Evolutionary conservation across 2,329 filamentous ascomycete species (phyloP).

Genomic region (Septoria linicola): DNA sequence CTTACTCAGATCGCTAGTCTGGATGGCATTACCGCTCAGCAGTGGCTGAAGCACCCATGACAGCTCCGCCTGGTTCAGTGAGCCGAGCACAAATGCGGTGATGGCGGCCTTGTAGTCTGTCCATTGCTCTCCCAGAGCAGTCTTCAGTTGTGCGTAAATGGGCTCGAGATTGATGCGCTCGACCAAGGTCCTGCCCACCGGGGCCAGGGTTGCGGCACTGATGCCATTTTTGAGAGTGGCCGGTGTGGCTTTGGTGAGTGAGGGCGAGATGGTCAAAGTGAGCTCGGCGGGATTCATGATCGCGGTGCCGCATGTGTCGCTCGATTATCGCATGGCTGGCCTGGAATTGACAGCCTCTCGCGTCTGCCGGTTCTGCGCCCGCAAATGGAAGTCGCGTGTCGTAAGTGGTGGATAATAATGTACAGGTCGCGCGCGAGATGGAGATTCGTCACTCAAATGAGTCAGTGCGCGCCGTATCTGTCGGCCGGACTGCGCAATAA

Average conservation of each 20-base stretch:
- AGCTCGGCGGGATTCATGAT: conserved; percentile 40
- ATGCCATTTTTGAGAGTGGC: conserved; percentile 50
- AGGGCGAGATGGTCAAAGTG: conserved; percentile 28
- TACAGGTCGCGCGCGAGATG: no score
- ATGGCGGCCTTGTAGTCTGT: conserved; percentile 59
- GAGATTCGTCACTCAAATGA: no score
- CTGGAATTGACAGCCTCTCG: conserved; percentile 2
- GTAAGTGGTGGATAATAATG: background rate
- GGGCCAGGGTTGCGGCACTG: conserved; percentile 30
- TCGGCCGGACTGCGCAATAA: no score
- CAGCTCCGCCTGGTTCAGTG: conserved; percentile 61
- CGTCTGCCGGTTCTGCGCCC: background rate
- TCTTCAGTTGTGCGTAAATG: conserved; percentile 61
- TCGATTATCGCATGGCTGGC: conserved; percentile 23
- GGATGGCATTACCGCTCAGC: conserved; percentile 52
- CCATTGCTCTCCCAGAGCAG: conserved; percentile 60
- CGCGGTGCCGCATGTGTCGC: conserved; percentile 3
- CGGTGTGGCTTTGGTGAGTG: conserved; percentile 32
- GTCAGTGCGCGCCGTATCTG: no score
- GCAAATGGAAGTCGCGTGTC: conserved; percentile 2
- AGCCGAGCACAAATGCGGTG: conserved; percentile 58
- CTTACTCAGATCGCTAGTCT: conserved; percentile 23
- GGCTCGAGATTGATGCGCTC: conserved; percentile 64
- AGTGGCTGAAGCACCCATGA: conserved; percentile 56
- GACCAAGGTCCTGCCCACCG: conserved; percentile 44